Conservation (phyloP, 441 rosid species). For the Dalechampia spathulata region DNA sequence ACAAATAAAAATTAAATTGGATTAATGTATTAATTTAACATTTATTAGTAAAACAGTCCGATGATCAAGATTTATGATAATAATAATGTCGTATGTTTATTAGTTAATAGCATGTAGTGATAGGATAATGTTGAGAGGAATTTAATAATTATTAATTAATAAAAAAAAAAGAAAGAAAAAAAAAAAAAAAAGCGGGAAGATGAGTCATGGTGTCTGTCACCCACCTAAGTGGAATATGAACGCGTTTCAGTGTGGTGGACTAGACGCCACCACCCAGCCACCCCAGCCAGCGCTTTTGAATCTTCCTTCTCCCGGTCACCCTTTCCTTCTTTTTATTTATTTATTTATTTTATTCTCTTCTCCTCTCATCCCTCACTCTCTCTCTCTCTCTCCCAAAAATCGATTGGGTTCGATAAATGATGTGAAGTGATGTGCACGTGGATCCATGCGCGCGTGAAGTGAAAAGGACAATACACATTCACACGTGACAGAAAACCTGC, state of each 20-base stretch:
- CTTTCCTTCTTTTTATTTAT: not conserved
- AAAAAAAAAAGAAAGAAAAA: too few species aligned
- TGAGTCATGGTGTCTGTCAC: constrained; percentile 42
- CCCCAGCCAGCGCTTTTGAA: constrained; percentile 3
- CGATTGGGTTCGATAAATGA: too few species aligned
- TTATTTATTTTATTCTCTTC: not conserved
- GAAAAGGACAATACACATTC: not conserved
- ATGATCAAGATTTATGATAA: too few species aligned
- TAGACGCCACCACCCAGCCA: constrained; percentile 1
- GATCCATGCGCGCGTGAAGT: constrained; percentile 15
- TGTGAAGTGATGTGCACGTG: not conserved
- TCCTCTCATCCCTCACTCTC: not conserved
- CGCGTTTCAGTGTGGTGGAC: constrained; percentile 19
- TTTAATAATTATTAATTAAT: too few species aligned
- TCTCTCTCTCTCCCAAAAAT: too few species aligned
- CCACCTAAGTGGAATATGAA: constrained; percentile 18
- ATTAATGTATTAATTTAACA: too few species aligned
- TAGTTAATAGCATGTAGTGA: too few species aligned
- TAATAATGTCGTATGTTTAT: too few species aligned
- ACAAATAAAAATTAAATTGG: too few species aligned
- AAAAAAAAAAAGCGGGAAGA: constrained; percentile 15
- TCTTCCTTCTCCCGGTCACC: constrained; percentile 3
- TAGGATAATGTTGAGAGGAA: too few species aligned
- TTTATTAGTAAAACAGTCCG: too few species aligned
- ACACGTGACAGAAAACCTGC: constrained; percentile 30